These are phyloP conservation scores for Begonia masoniana DNA, from an alignment of 306 rosid genomes.

Conservation along the genomic window DNA sequence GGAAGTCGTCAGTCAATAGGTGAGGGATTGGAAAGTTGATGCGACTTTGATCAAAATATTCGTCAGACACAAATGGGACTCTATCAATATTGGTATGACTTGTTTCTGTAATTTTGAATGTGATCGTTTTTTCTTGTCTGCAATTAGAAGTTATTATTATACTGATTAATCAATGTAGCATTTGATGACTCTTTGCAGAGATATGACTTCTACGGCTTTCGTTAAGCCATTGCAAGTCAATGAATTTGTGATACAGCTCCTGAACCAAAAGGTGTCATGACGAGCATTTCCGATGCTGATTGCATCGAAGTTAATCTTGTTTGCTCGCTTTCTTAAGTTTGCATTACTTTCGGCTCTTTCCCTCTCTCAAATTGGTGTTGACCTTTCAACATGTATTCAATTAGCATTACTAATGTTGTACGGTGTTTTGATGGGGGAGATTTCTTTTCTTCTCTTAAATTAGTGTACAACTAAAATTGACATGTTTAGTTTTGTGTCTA, in stretches of 20 bases:
- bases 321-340: neutral
- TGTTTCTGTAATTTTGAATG: neutral
- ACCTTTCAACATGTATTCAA: neutral
- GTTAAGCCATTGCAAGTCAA: constrained; percentile 83
- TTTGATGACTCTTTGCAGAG: constrained; percentile 34
- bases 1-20: constrained; percentile 84
- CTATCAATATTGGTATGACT: constrained; percentile 66
- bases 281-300: constrained; percentile 84
- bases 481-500: no score
- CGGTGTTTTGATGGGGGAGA: no score
- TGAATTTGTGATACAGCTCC: constrained; percentile 67
- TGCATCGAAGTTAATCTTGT: constrained; percentile 53
- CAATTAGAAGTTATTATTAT: no score
- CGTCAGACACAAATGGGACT: constrained; percentile 98
- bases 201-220: constrained; percentile 93
- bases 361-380: neutral
- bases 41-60: constrained; percentile 91
- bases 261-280: constrained; percentile 52
- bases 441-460: no score
- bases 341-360: neutral
- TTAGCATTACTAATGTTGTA: neutral
- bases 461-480: no score
- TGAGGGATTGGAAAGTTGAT: constrained; percentile 94
- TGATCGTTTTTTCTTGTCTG: neutral
- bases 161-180: no score